Evolutionary conservation across 1,284 basidiomycete species (phyloP), one percentile per base, ranked within the genome.

Genomic region (Cerrena zonata): DNA sequence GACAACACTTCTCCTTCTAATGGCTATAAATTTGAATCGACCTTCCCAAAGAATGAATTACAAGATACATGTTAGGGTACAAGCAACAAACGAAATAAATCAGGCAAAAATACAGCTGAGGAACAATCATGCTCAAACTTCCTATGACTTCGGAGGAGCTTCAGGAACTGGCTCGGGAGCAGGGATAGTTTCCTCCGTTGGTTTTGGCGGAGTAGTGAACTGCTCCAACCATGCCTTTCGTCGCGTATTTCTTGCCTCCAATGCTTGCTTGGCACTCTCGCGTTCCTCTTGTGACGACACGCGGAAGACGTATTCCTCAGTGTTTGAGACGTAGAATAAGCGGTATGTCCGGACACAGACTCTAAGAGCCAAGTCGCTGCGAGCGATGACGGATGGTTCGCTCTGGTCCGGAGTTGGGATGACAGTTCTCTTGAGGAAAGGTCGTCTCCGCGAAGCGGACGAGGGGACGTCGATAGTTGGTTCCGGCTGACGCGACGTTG

Each of bases 261-360:
- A 47, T 5, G 58, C 57, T 40, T 56, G 54, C n/a, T 43, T 50
- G 1, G 62, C 60, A 18, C 57, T 46, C 22, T 62, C 60, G 22
- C 50, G 48, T 44, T 78, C 76, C 7, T 70, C 69, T 30, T 61
- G 61, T 3, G 61, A 61, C 21, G 69, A 52, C 52, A 56, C 64
- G 46, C 72, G 64, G 61, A 78, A 78, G 51, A 87, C 69, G 57
- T 79, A 77, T 56, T 90, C 88, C 58, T 88, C 88, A 36, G 84
- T 82, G 19, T 72, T 66, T 1, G 88, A 76, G 12, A 90, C 89
- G 63, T 85, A 93, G 72, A 94, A 94, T 50, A 94, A 72, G 24
- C 86, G 78, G 64, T 93, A 94, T 23, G 88, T 93, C 47, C 89
- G 82, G 34, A 91, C 77, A 63, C 89, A 93, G 49, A 94, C 80